Evolutionary conservation across 495 filamentous ascomycete species (phyloP).

Genomic region (Penicillium bialowiezense): DNA sequence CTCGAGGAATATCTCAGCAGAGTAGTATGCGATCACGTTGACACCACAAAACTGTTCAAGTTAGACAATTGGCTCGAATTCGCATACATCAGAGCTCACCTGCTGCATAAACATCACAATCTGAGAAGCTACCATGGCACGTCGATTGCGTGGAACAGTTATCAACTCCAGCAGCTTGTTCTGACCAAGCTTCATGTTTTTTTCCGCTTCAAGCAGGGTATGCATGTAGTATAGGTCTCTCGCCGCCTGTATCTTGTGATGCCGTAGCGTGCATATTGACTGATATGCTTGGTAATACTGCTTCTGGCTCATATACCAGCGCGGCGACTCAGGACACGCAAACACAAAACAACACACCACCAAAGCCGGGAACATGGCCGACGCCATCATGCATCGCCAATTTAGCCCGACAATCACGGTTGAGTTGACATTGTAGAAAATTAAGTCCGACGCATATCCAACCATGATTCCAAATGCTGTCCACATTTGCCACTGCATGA

Average conservation of each 20-base stretch:
- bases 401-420: slow-evolving; percentile 62
- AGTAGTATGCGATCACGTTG: slow-evolving; percentile 61
- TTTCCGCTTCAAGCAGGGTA: slow-evolving; percentile 66
- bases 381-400: slow-evolving; percentile 84
- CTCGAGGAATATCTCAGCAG: slow-evolving; percentile 49
- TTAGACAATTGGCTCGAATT: slow-evolving; percentile 27
- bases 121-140: slow-evolving; percentile 68
- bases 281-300: slow-evolving; percentile 64
- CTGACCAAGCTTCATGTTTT: slow-evolving; percentile 54
- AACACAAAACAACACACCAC: slow-evolving; percentile 69
- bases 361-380: slow-evolving; percentile 70
- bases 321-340: slow-evolving; percentile 70
- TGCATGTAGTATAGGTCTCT: slow-evolving; percentile 83
- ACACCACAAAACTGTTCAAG: slow-evolving; percentile 51
- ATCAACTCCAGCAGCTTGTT: slow-evolving; percentile 67
- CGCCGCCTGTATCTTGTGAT: slow-evolving; percentile 71
- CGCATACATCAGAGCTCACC: slow-evolving; percentile 33
- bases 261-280: slow-evolving; percentile 64
- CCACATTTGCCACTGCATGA: slow-evolving; percentile 87
- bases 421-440: slow-evolving; percentile 62
- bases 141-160: slow-evolving; percentile 73
- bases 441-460: slow-evolving; percentile 69
- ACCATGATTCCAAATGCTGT: slow-evolving; percentile 83
- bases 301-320: slow-evolving; percentile 76
- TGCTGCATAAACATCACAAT: slow-evolving; percentile 90